Base-by-base conservation (phyloP, 495 filamentous ascomycete species). In the Symbiotaphrina buchneri region DNA sequence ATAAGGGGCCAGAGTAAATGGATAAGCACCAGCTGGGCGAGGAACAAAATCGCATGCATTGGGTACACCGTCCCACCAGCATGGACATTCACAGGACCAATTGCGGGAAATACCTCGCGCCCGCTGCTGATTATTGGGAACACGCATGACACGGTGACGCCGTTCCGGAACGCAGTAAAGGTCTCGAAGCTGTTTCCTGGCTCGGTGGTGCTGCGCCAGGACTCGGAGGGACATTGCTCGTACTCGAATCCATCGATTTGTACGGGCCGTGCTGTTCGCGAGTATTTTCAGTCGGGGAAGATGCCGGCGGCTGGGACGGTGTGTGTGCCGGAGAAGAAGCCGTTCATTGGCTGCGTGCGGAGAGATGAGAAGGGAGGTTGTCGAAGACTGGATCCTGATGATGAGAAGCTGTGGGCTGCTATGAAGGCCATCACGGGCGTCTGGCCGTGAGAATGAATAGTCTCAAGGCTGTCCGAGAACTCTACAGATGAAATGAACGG, bases 21-120 rank as follows among this genome's bases (percentile, higher is more conserved):
- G 0, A 44, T 63, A 2, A 74, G 72, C 0, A 63, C 65, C 17
- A 62, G 66, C 13, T 73, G 70, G 60, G 56, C 65, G 2, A 47
- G 48, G 1, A 46, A 74, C 14, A 48, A 59, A n/a, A 33, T 77
- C 35, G 43, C 42, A 0, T 81, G 73, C 46, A 53, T 59, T 0
- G 61, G 58, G n/a, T 70, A n/a, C n/a, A n/a, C n/a, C n/a, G n/a
- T n/a, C n/a, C n/a, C n/a, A n/a, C n/a, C n/a, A n/a, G n/a, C n/a
- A n/a, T n/a, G n/a, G n/a, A 3, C 17, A 29, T n/a, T 26, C 10
- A 2, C 30, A 32, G 30, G 30, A 14, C 30, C 29, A 10, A 20
- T 32, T 21, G 6, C 7, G 7, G 17, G 30, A 8, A 32, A 32
- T 6, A 32, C 30, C 16, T 16, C 7, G 6, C 30, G 13, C 11